Evolutionary conservation across 164 flowering plant species (phyloP).

Genomic region (Warburgia ugandensis): DNA sequence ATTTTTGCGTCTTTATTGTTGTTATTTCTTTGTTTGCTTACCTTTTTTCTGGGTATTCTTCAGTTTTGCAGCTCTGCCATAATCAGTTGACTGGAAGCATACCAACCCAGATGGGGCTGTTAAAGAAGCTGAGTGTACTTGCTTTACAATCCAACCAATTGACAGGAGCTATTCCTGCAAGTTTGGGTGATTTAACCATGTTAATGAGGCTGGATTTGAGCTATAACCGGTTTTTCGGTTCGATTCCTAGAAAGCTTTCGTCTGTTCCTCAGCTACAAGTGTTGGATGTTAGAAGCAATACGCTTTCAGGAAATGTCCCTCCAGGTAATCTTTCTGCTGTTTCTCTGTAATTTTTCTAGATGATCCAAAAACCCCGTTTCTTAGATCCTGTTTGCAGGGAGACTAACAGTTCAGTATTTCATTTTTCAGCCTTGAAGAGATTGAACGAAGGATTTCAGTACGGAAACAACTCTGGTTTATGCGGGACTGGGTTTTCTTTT

Average conservation of each 20-base stretch:
- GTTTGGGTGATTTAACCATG: conserved; percentile 55
- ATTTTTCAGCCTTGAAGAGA: conserved; percentile 55
- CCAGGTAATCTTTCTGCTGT: no score
- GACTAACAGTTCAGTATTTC: not conserved
- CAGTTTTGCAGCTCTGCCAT: conserved; percentile 89
- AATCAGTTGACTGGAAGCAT: conserved; percentile 76
- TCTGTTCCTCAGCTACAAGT: conserved; percentile 44
- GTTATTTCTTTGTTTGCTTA: no score
- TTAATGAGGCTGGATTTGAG: conserved; percentile 80
- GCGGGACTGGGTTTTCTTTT: conserved; percentile 56
- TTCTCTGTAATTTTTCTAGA: no score
- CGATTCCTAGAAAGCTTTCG: conserved; percentile 66
- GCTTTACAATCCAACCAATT: conserved; percentile 65
- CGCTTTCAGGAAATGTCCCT: conserved; percentile 85
- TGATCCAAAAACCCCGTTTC: no score
- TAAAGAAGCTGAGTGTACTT: conserved; percentile 67
- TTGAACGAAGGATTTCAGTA: conserved; percentile 57
- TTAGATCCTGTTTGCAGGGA: no score
- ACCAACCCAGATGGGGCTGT: conserved; percentile 66
- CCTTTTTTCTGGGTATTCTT: no score
- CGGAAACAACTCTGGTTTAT: conserved; percentile 56
- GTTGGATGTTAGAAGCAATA: conserved; percentile 69
- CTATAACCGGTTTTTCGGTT: conserved; percentile 70
- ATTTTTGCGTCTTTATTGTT: conserved; percentile 1
- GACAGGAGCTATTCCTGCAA: conserved; percentile 84